A percentile compares a stretch with the other conserved stretches of the same genome.
Conservation (phyloP, 1,284 basidiomycete species). For the Papiliotrema flavescens region DNA sequence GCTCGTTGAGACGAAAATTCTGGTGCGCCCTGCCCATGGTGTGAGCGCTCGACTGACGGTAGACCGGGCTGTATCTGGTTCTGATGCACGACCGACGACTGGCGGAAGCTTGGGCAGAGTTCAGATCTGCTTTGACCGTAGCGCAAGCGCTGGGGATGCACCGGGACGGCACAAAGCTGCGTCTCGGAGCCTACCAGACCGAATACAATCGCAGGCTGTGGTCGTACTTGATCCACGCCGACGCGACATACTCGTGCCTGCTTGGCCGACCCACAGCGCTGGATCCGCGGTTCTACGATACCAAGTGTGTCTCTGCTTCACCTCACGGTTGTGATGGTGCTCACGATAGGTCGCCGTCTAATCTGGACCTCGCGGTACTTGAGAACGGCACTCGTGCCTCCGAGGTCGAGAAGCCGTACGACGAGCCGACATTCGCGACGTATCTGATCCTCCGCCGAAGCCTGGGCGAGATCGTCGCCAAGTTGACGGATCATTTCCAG, state of each 20-base stretch:
- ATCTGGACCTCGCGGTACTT: constrained; percentile 65
- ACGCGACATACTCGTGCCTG: constrained; percentile 77
- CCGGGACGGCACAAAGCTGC: constrained; percentile 74
- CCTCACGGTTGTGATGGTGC: neutral
- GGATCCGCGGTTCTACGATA: constrained; percentile 34
- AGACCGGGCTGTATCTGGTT: constrained; percentile 85
- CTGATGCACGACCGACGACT: constrained; percentile 54
- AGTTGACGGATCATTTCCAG: constrained; percentile 81
- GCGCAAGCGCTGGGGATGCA: constrained; percentile 89
- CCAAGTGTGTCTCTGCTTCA: constrained; percentile 48
- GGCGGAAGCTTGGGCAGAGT: constrained; percentile 83
- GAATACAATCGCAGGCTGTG: constrained; percentile 89
- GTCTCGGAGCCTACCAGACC: constrained; percentile 60
- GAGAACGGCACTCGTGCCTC: constrained; percentile 24
- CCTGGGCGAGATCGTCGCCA: constrained; percentile 80
- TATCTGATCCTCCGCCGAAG: constrained; percentile 82
- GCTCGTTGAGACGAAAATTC: constrained; percentile 74
- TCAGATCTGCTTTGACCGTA: constrained; percentile 82
- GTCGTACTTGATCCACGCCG: constrained; percentile 89
- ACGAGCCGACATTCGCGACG: constrained; percentile 71
- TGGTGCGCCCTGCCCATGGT: constrained; percentile 59
- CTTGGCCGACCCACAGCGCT: constrained; percentile 77
- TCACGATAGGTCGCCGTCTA: constrained; percentile 42
- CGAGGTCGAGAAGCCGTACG: constrained; percentile 35
- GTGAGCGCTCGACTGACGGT: constrained; percentile 13